These are phyloP conservation scores for Aureobasidium sp. DNA, from an alignment of 2,329 filamentous ascomycete genomes.

Conservation along the genomic window DNA sequence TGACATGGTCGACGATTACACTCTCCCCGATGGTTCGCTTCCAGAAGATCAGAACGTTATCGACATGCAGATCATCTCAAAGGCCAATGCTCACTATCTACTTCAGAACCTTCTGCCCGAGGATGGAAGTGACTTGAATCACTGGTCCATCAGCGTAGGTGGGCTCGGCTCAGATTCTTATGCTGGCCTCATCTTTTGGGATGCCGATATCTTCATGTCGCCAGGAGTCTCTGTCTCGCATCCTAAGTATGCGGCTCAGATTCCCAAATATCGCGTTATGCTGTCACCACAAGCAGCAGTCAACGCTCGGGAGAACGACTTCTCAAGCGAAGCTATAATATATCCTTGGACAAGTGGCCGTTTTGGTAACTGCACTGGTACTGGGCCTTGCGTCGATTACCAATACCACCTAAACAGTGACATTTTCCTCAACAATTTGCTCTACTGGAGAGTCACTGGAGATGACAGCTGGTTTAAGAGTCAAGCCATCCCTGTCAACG, in stretches of 20 bases:
- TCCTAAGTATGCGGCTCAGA: slow-evolving; percentile 53
- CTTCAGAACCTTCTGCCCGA: slow-evolving; percentile 48
- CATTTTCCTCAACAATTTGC: slow-evolving; percentile 54
- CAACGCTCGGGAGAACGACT: slow-evolving; percentile 50
- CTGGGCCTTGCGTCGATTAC: slow-evolving; percentile 59
- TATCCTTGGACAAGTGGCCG: slow-evolving; percentile 62
- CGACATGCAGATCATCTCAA: slow-evolving; percentile 47
- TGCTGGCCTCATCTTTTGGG: slow-evolving; percentile 58
- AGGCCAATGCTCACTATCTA: slow-evolving; percentile 50
- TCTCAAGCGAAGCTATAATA: slow-evolving; percentile 50
- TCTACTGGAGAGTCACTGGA: slow-evolving; percentile 53
- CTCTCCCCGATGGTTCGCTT: slow-evolving; percentile 47
- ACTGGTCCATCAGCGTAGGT: slow-evolving; percentile 55
- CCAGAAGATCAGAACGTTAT: slow-evolving; percentile 49
- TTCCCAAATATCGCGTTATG: slow-evolving; percentile 56
- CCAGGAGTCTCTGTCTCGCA: slow-evolving; percentile 57
- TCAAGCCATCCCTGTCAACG: slow-evolving; percentile 53
- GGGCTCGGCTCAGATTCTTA: slow-evolving; percentile 61
- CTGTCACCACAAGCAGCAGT: slow-evolving; percentile 50
- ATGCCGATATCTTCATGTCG: slow-evolving; percentile 60
- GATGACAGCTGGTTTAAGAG: slow-evolving; percentile 49
- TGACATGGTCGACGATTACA: slow-evolving; percentile 56
- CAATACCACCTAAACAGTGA: slow-evolving; percentile 66
- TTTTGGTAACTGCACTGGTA: slow-evolving; percentile 58
- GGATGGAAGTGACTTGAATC: slow-evolving; percentile 46